phyloP scores from a whole-genome alignment of 2,329 filamentous ascomycete genomes.

The Arthrobotrys sinensis region DNA sequence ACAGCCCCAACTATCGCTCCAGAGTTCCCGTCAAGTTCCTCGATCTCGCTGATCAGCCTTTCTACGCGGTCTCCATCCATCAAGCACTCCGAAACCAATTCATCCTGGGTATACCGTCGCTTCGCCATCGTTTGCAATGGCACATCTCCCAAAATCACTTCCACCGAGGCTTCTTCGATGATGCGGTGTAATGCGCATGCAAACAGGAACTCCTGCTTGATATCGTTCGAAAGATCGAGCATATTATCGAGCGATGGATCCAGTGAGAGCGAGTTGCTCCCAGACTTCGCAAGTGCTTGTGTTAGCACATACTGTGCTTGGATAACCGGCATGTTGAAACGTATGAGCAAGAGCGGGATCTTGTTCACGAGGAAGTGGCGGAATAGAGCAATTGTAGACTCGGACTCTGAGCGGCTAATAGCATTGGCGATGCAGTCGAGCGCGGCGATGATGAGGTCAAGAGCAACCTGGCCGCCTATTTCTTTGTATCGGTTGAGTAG shows the following conservation, averaged over 20 bases:
- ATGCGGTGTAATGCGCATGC: slow-evolving; percentile 89
- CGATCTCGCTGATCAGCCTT: slow-evolving; percentile 74
- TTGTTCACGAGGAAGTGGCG: slow-evolving; percentile 89
- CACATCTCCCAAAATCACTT: slow-evolving; percentile 85
- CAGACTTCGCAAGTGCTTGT: slow-evolving; percentile 75
- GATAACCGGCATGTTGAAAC: slow-evolving; percentile 74
- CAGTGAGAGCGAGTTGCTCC: slow-evolving; percentile 76
- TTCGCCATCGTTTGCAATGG: slow-evolving; percentile 82
- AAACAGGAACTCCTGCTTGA: slow-evolving; percentile 87
- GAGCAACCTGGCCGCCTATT: slow-evolving; percentile 81
- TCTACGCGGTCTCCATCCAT: slow-evolving; percentile 82
- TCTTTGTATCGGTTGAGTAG: slow-evolving; percentile 88
- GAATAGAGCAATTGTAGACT: slow-evolving; percentile 78
- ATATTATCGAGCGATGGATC: slow-evolving; percentile 71
- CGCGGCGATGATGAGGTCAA: slow-evolving; percentile 87
- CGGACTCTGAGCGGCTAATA: slow-evolving; percentile 78
- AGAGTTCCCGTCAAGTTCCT: slow-evolving; percentile 81
- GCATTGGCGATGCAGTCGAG: slow-evolving; percentile 93
- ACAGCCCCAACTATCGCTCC: slow-evolving; percentile 64
- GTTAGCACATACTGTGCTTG: slow-evolving; percentile 77
- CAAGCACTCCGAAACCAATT: slow-evolving; percentile 82
- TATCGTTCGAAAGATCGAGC: slow-evolving; percentile 73
- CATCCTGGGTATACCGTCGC: slow-evolving; percentile 82
- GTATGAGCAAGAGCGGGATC: slow-evolving; percentile 75
- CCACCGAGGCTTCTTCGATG: slow-evolving; percentile 83